These are phyloP conservation scores for Clarireedia paspali DNA, from an alignment of 2,329 filamentous ascomycete genomes.

Conservation along the genomic window DNA sequence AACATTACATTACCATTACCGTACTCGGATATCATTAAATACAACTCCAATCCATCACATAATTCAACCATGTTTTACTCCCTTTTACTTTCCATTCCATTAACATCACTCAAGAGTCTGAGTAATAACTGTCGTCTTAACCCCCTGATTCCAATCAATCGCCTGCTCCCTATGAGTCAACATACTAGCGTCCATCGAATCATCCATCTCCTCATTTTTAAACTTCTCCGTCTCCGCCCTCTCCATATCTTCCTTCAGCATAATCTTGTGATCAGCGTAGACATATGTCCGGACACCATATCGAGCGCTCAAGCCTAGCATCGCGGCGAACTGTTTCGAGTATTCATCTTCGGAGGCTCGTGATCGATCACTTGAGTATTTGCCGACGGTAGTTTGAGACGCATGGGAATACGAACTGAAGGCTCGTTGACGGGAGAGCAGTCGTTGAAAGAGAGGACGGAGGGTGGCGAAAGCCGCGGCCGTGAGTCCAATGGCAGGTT, in stretches of 20 bases:
- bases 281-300: slow-evolving; percentile 3
- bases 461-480: slow-evolving; percentile 35
- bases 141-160: slow-evolving; percentile 3
- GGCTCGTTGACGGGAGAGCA: slow-evolving; percentile 14
- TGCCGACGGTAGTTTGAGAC: background rate
- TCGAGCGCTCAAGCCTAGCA: background rate
- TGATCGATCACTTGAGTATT: background rate
- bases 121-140: slow-evolving; percentile 1
- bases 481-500: slow-evolving; percentile 35
- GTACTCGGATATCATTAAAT: background rate
- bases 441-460: slow-evolving; percentile 30
- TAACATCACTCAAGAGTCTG: slow-evolving; percentile 4
- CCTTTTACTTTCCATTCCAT: too few relatives aligned
- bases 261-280: slow-evolving; percentile 2
- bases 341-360: background rate
- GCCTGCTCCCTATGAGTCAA: background rate
- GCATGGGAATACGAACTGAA: background rate
- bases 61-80: background rate
- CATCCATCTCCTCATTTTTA: background rate
- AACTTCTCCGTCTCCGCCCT: background rate
- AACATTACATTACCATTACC: background rate
- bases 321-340: background rate
- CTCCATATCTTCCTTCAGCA: background rate
- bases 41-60: too few relatives aligned
- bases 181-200: background rate